phyloP scores from a whole-genome alignment of 495 filamentous ascomycete species.

The Penicillium angulare region DNA sequence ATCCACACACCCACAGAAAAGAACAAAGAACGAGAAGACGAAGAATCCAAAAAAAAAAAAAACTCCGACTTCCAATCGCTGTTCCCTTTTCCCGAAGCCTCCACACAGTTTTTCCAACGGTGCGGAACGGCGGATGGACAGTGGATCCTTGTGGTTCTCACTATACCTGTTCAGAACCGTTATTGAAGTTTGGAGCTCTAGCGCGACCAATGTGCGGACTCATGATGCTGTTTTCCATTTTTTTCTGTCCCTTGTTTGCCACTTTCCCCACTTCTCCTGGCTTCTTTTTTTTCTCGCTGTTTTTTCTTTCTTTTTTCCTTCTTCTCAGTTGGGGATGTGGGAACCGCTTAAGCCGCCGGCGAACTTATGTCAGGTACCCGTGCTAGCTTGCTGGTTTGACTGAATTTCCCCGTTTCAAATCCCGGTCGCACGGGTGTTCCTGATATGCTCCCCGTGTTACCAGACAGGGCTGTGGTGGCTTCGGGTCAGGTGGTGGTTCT shows the following conservation, averaged over 20 bases:
- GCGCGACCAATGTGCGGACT: constrained; percentile 15
- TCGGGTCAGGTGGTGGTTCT: neutral
- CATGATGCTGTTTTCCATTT: constrained; percentile 8
- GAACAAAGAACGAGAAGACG: neutral
- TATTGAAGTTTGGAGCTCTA: constrained; percentile 29
- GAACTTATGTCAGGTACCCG: constrained; percentile 16
- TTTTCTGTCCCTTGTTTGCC: constrained; percentile 9
- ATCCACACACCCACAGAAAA: no score
- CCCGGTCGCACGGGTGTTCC: constrained; percentile 12
- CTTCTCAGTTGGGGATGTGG: constrained; percentile 1
- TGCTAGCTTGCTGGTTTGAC: no score
- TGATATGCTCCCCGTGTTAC: constrained; percentile 10
- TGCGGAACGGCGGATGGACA: constrained; percentile 21
- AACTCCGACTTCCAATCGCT: constrained; percentile 6
- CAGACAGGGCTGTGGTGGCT: constrained; percentile 22
- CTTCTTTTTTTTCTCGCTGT: neutral
- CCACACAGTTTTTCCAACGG: constrained; percentile 23
- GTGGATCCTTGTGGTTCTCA: constrained; percentile 13
- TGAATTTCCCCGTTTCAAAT: constrained; percentile 9
- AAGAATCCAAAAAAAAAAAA: neutral
- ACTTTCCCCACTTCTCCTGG: constrained; percentile 7
- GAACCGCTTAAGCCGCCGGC: constrained; percentile 13
- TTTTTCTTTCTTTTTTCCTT: constrained; percentile 2
- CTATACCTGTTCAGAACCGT: constrained; percentile 13
- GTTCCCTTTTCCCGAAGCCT: constrained; percentile 9